phyloP scores from a whole-genome alignment of 805 yeast species.

The Grigorovia transvaalensis region DNA sequence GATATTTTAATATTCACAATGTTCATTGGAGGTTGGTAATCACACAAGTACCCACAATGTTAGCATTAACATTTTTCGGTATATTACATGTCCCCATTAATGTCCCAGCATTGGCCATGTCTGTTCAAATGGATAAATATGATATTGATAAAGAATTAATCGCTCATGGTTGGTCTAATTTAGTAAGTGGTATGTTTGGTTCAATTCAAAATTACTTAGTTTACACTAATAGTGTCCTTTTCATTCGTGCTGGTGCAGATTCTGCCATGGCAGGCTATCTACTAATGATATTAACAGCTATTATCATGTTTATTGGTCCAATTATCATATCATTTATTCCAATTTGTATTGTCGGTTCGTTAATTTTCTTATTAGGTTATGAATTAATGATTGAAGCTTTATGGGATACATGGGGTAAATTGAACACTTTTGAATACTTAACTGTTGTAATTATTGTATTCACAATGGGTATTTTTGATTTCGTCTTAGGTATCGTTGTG shows the following conservation, averaged over 20 bases:
- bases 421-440: constrained; percentile 65
- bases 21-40: constrained; percentile 70
- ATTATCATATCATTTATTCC: constrained; percentile 90
- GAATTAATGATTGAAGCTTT: constrained; percentile 82
- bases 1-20: constrained; percentile 51
- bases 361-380: constrained; percentile 83
- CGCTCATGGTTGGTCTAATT: constrained; percentile 90
- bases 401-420: constrained; percentile 71
- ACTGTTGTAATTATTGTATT: constrained; percentile 82
- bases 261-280: constrained; percentile 81
- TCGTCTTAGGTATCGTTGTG: constrained; percentile 82
- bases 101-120: constrained; percentile 93
- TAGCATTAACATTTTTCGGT: constrained; percentile 92
- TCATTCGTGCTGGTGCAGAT: constrained; percentile 91
- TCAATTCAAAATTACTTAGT: constrained; percentile 91
- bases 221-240: constrained; percentile 84
- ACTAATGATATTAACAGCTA: constrained; percentile 71
- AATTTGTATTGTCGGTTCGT: constrained; percentile 88
- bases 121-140: constrained; percentile 68
- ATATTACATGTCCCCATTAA: constrained; percentile 94
- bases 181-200: constrained; percentile 72
- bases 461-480: constrained; percentile 93
- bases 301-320: constrained; percentile 82
- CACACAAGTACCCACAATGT: constrained; percentile 78
- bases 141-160: constrained; percentile 89